Conservation (phyloP, 2,329 filamentous ascomycete species). For the Cercospora citrullina region DNA sequence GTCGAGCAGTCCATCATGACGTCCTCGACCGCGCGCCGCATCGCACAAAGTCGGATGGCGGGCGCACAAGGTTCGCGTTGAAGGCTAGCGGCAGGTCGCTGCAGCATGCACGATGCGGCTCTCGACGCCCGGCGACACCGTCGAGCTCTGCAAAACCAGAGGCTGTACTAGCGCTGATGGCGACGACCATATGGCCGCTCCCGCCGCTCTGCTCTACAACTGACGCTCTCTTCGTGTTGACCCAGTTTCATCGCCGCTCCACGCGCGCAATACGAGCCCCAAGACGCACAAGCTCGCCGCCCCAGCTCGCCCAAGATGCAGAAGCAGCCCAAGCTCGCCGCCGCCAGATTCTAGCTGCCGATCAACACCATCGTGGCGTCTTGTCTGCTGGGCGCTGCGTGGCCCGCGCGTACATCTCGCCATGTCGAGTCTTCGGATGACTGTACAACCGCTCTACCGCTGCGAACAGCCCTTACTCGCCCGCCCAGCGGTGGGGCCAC, state of each 20-base stretch:
- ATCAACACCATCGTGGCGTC: neutral
- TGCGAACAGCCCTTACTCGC: neutral
- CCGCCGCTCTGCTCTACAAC: neutral
- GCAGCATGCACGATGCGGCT: slow-evolving; percentile 16
- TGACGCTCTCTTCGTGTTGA: neutral
- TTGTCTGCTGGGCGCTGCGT: neutral
- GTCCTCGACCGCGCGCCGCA: neutral
- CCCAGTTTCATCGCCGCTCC: neutral
- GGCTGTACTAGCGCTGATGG: slow-evolving; percentile 3
- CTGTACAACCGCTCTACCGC: neutral
- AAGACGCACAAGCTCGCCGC: neutral
- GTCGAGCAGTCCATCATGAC: slow-evolving; percentile 4
- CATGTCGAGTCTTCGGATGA: neutral
- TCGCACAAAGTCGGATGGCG: slow-evolving; percentile 22
- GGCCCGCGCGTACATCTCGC: neutral
- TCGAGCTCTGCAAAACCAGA: neutral
- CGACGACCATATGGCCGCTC: neutral
- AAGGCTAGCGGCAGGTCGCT: slow-evolving; percentile 20
- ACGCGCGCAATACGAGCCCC: neutral
- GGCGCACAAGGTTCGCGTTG: slow-evolving; percentile 22
- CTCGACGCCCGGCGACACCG: slow-evolving; percentile 2
- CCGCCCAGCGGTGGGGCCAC: neutral
- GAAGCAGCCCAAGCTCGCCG: slow-evolving; percentile 2
- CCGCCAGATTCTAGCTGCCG: neutral
- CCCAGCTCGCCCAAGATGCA: neutral